Evolutionary conservation across 2,329 filamentous ascomycete genomes (phyloP), one percentile per base, ranked within the genome.

Genomic region (Aschersonia sp.): DNA sequence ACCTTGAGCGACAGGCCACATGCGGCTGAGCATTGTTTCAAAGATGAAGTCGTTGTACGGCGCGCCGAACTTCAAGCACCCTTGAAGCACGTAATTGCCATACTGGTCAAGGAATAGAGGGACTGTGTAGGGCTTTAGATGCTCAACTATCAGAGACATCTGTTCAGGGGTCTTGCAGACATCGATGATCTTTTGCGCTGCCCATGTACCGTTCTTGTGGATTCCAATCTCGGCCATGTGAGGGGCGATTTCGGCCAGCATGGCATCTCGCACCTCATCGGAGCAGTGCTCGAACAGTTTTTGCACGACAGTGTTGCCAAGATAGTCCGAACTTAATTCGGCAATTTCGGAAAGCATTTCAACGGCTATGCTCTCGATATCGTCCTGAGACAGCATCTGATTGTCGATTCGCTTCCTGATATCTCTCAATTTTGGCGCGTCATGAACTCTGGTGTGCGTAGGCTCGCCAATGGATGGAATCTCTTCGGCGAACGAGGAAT

Each of bases 201-300:
- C 92, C 92, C 92, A 98, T 1, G 92, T 98, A 52, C 92, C 92
- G 59, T 98, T 98, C 77, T 98, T 98, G 75, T 98, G 92, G 5
- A 96, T 82, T 57, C 92, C 92, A 66, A 97, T 96, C 66, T 97
- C 89, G 30, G 91, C 89, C 62, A 97, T 77, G 61, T 96, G 89
- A 50, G 91, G 89, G 3, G 85, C 80, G 58, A 98, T 94, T 60
- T 89, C 81, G 10, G 72, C 67, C 50, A 98, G 72, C 92, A 98
- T 97, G 49, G 85, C 83, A 63, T 96, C 89, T 57, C 94, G 89
- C 42, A 91, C 80, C 42, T 80, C 73, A 62, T 97, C 91, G 0
- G 88, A 92, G 69, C 92, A 97, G 67, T 87, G 88, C 65, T 98
- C 91, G 60, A 98, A 98, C 44, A 98, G 73, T 68, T 98, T 98